phyloP scores from a whole-genome alignment of 805 yeast species.

The Candida dendrica region DNA sequence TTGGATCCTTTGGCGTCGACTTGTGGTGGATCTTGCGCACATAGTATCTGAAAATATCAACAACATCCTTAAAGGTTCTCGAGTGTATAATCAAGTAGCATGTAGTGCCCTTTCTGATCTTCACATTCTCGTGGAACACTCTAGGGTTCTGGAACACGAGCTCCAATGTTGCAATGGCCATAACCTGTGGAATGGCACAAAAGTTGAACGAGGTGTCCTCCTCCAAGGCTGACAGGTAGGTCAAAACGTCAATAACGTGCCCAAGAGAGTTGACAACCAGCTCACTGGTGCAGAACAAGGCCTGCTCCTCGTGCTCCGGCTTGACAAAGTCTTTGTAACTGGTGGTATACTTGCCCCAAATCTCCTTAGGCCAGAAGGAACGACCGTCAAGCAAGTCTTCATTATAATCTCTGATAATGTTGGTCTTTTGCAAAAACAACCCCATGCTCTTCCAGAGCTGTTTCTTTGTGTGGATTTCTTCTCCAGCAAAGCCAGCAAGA shows the following conservation, averaged over 20 bases:
- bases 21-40: constrained; percentile 70
- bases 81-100: constrained; percentile 67
- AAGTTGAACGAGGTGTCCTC: constrained; percentile 84
- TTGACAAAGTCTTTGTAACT: constrained; percentile 51
- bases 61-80: constrained; percentile 69
- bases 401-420: constrained; percentile 89
- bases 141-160: constrained; percentile 73
- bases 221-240: constrained; percentile 64
- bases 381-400: constrained; percentile 91
- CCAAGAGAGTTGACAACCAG: constrained; percentile 70
- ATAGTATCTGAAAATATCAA: constrained; percentile 68
- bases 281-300: constrained; percentile 72
- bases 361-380: constrained; percentile 92
- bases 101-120: constrained; percentile 87
- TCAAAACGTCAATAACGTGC: constrained; percentile 72
- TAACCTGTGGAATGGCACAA: constrained; percentile 97
- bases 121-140: constrained; percentile 66
- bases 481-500: constrained; percentile 62
- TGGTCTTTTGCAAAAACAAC: constrained; percentile 87
- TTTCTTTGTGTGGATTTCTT: constrained; percentile 44
- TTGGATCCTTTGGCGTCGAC: constrained; percentile 76
- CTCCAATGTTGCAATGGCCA: constrained; percentile 95
- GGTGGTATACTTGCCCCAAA: constrained; percentile 79
- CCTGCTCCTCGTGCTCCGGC: constrained; percentile 42
- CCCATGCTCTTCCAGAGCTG: constrained; percentile 83